Base-by-base conservation (phyloP, 768 basidiomycete species). In the Auricularia auricula-judae region DNA sequence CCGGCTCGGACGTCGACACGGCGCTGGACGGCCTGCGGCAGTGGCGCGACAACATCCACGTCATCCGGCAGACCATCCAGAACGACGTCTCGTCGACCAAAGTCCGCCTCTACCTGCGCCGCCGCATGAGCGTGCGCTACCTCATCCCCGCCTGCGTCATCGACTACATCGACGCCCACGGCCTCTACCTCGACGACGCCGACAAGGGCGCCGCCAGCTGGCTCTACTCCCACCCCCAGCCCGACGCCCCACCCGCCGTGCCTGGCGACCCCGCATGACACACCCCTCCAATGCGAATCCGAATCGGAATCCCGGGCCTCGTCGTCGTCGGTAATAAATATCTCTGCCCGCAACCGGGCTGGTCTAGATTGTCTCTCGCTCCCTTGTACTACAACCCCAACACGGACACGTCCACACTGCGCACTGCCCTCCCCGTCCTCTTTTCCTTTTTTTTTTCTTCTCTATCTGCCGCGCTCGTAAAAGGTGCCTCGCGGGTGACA, bases 71-170 rank as follows among this genome's bases (percentile, higher is more conserved):
- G 74, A 82, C 96, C 63, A 96, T 98, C 68, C 93, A 96, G 77
- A 98, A 98, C 72, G 94, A 98, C 72, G 94, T 98, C 56, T 95
- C 93, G 5, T 93, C 91, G 68, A 97, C 95, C 23, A 98, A 97
- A 80, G 80, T 86, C 68, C 86, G 89, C 39, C 74, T 91, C 36
- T 89, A 91, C 77, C 78, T 92, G 62, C 80, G 89, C 70, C 82
- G 89, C 68, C 90, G 90, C 11, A 82, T 93, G 36, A 90, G 88
- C 36, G 85, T 89, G 68, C 86, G 90, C 69, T 99, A 98, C 76
- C 83, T 99, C 51, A 81, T 98, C 61, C 97, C 97, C 10, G 83
- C 88, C 62, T 83, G 86, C 43, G 96, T 98, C 60, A 91, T 95
- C 66, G 87, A 94, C 67, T 99, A 99, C 73, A 99, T 98, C 76